Base-by-base conservation (phyloP, 1,284 basidiomycete genomes). In the Meripilus lineatus region DNA sequence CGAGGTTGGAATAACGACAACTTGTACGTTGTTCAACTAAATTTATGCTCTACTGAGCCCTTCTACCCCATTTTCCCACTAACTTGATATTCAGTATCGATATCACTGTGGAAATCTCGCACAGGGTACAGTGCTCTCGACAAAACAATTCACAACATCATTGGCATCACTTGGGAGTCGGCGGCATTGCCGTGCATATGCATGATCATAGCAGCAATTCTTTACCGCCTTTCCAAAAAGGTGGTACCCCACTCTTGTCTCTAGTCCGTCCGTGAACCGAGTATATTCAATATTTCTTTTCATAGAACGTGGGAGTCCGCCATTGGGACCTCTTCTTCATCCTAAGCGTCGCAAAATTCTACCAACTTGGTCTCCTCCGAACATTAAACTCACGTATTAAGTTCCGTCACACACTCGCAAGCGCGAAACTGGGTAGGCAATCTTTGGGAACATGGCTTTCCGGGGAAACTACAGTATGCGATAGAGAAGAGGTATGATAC, bases 281-380 rank as follows among this genome's bases (percentile, higher is more conserved):
- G 17, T 20, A n/a, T 36, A 24, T 25, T 34, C 13, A 8, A 24
- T 3, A 43, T 36, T 32, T 10, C 20, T 5, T 22, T 22, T 4
- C 15, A 13, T 21, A 46, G 47, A 32, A 50, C 17, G 21, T 54
- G 18, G 46, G 50, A 17, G 56, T 62, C 37, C 61, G 69, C 38
- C 67, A 74, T 47, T 63, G 75, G 14, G 67, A 72, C 38, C 51
- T 75, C 3, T 67, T 75, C 50, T 75, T 77, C 52, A 61, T 71
- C 28, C 53, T 77, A 15, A 56, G 74, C 42, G 71, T 72, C 2
- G 74, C 72, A 33, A 77, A 77, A 52, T 62, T 77, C 45, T 76
- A 75, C 48, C 62, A 65, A 6, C 63, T 74, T 38, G 72, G 72
- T 8, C 63, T 75, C 49, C 54, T 77, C 33, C 68, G 70, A 21